Evolutionary conservation across 805 yeast genomes (phyloP).

Genomic region (Ogataea populi-albae): DNA sequence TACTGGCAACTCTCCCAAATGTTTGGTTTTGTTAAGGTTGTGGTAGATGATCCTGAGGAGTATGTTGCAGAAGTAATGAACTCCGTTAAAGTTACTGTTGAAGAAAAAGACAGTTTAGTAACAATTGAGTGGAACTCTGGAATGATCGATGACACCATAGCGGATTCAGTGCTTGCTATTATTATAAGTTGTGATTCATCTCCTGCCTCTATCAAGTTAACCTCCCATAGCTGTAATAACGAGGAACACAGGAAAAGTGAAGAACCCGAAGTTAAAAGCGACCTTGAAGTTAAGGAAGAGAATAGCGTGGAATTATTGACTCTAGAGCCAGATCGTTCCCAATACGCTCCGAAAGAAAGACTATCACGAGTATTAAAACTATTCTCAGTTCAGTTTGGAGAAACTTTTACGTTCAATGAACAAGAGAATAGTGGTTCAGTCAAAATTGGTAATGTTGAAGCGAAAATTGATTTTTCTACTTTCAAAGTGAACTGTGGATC

Average conservation of each 20-base stretch:
- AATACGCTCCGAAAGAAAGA: slow-evolving; percentile 37
- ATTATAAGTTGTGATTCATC: slow-evolving; percentile 89
- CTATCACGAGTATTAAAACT: slow-evolving; percentile 57
- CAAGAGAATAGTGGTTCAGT: slow-evolving; percentile 52
- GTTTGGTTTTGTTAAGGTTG: slow-evolving; percentile 80
- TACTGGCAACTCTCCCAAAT: slow-evolving; percentile 90
- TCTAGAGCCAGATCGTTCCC: slow-evolving; percentile 23
- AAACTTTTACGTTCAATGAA: slow-evolving; percentile 48
- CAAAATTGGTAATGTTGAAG: slow-evolving; percentile 72
- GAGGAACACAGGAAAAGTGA: slow-evolving; percentile 9
- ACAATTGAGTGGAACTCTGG: slow-evolving; percentile 90
- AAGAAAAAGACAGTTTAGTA: slow-evolving; percentile 43
- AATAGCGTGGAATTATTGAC: neutral
- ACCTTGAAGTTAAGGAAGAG: slow-evolving; percentile 12
- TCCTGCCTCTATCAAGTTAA: slow-evolving; percentile 89
- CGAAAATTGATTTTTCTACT: slow-evolving; percentile 60
- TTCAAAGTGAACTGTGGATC: slow-evolving; percentile 70
- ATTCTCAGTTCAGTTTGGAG: slow-evolving; percentile 86
- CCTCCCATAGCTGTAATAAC: slow-evolving; percentile 53
- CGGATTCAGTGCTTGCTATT: slow-evolving; percentile 90
- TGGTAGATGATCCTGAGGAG: slow-evolving; percentile 51
- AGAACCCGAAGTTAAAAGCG: slow-evolving; percentile 14
- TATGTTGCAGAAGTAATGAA: slow-evolving; percentile 61
- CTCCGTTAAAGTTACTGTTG: slow-evolving; percentile 50
- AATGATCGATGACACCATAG: slow-evolving; percentile 84